Evolutionary conservation across 2,329 filamentous ascomycete species (phyloP).

Genomic region (Graphilbum ipis-grandicollis): DNA sequence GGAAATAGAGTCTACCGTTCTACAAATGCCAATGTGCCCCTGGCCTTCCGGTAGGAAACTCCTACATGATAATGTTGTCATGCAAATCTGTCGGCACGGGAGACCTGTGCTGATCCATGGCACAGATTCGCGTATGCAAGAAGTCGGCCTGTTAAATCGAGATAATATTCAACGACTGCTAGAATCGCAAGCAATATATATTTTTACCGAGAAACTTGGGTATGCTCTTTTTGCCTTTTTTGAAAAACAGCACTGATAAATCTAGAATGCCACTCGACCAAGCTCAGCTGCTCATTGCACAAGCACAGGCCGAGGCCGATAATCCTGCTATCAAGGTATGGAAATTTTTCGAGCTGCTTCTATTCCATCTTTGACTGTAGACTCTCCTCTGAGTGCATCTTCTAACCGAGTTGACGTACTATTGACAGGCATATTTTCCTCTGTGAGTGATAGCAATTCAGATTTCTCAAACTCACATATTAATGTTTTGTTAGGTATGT

Average conservation of each 20-base stretch:
- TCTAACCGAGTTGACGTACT: background rate
- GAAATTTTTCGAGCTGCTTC: background rate
- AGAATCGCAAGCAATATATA: slow-evolving; percentile 37
- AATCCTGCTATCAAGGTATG: slow-evolving; percentile 37
- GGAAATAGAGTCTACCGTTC: slow-evolving; percentile 47
- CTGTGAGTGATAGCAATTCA: too few relatives aligned
- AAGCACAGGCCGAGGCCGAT: slow-evolving; percentile 34
- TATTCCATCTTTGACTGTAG: too few relatives aligned
- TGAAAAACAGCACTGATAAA: slow-evolving; percentile 2
- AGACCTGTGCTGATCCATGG: too few relatives aligned
- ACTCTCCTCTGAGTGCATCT: too few relatives aligned
- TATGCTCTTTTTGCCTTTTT: slow-evolving; percentile 14
- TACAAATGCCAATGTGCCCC: slow-evolving; percentile 50
- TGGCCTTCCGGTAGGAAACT: slow-evolving; percentile 45
- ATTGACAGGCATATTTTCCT: slow-evolving; percentile 38
- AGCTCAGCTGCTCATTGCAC: slow-evolving; percentile 36
- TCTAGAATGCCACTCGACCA: slow-evolving; percentile 35
- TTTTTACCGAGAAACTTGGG: slow-evolving; percentile 32
- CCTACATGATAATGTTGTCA: too few relatives aligned
- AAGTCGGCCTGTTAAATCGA: slow-evolving; percentile 35
- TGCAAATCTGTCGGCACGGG: too few relatives aligned
- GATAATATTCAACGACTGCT: slow-evolving; percentile 37
- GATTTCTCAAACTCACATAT: background rate
- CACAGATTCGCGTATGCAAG: slow-evolving; percentile 30
- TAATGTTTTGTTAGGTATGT: slow-evolving; percentile 30